Evolutionary conservation across 1,284 basidiomycete genomes (phyloP), one percentile per base, ranked within the genome.

Genomic region (Pulchroboletus neoregius): DNA sequence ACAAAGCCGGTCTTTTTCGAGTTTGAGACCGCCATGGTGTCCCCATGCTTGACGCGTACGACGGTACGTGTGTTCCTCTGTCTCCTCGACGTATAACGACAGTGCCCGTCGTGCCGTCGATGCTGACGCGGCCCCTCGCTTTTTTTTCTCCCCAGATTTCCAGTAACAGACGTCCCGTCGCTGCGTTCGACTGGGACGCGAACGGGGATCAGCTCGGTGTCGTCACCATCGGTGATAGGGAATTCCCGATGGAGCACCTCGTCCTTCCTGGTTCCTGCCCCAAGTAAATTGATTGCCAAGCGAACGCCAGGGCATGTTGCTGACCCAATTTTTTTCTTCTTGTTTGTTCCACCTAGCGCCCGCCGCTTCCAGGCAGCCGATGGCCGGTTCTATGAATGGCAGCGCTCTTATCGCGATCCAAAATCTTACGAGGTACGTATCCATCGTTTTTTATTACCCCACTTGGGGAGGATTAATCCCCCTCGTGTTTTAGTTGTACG

Each of bases 181-280:
- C 82, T 13, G 68, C 70, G 54, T 69, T 87, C 36, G 78, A 84
- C 53, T 87, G 84, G 82, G 74, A 59, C 16, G 49, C 70, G 37
- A 67, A 71, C 45, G 74, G 75, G 22, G 72, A 72, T 54, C 73
- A 76, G 52, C 72, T 84, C 39, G 84, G 84, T 15, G 69, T 73
- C 42, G 76, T 72, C 42, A 75, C 73, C 27, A 72, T 84, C 55
- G 79, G 75, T 18, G 65, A 69, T 46, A 74, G 75, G 45, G 72
- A 74, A 43, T 54, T 80, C 46, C 77, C 79, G 9, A 85, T 86
- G 80, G 73, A 76, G 15, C 74, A 80, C 40, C 71, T 86, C 49
- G 74, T 84, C 42, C 65, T 75, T 42, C 68, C 74, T 15, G 77
- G 80, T 44, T 70, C 79, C 10, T 68, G 54, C 43, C 65, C 67